Evolutionary conservation across 306 rosid species (phyloP), one percentile per base, ranked within the genome.

Genomic region (Cucurbita maxima): DNA sequence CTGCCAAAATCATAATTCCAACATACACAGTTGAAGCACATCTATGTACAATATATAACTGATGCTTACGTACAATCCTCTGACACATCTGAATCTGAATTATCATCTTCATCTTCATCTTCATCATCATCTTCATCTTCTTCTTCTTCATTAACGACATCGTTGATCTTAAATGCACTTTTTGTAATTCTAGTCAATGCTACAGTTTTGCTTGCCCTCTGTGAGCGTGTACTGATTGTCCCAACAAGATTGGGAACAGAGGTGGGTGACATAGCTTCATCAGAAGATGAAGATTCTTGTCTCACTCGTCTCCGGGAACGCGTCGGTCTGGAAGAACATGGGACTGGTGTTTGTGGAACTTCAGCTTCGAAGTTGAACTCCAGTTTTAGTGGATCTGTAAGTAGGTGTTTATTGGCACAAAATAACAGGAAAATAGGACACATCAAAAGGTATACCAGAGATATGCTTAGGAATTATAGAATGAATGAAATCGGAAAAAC

Each of bases 131-230:
- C 89, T 6, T 92, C 86, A 14, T 55, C 76, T 73, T 84, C 92
- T 47, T 87, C 89, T 76, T 81, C 84, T 1, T 52, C 76, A 3
- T 83, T 86, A 18, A 79, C 90, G 67, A 62, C 80, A 68, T 87
- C 87, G 52, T 76, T 77, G 36, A 80, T 74, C 77, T 56, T 78
- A 58, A 25, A 74, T 61, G 79, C 62, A 73, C 76, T 81, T n/a
- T 14, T 16, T 19, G 83, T 81, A 78, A 91, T 90, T 86, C 87
- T 94, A 44, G 74, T 76, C 74, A 94, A 52, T 37, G 99, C 96
- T 51, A 86, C 92, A 40, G 97, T 86, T 83, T 91, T 94, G 79
- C 99, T 94, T 76, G 90, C 96, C 76, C 99, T 89, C 82, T 87
- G 90, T 15, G 97, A 87, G 57, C 95, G 92, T 55, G 81, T 56